Percentiles rank a stretch among this genome's conserved stretches.
Conservation (phyloP, 1,284 basidiomycete genomes). For the Cryptococcus hybrid region DNA sequence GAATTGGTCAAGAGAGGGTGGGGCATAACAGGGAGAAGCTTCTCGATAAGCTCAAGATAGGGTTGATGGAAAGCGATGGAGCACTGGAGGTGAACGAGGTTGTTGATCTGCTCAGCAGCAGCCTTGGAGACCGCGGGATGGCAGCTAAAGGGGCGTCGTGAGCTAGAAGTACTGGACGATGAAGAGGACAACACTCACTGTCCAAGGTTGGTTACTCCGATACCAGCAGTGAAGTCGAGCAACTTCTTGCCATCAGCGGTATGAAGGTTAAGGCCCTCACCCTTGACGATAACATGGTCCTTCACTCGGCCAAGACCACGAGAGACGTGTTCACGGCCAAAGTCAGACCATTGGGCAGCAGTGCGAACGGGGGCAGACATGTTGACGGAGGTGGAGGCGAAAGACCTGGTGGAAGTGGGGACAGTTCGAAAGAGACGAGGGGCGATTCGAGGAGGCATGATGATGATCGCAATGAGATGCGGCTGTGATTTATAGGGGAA, state of each 20-base stretch:
- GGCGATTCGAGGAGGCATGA: neutral
- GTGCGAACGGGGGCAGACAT: constrained; percentile 25
- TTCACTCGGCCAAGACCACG: constrained; percentile 40
- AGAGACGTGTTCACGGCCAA: constrained; percentile 38
- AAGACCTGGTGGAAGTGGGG: neutral
- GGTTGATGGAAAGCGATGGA: constrained; percentile 61
- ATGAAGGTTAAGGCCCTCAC: constrained; percentile 68
- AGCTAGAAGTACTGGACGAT: neutral
- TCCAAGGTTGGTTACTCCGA: constrained; percentile 50
- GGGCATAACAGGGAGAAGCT: constrained; percentile 43
- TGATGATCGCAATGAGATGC: neutral
- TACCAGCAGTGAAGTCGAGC: constrained; percentile 84
- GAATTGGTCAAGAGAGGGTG: constrained; percentile 61
- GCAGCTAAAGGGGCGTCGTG: constrained; percentile 50
- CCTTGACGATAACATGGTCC: constrained; percentile 71
- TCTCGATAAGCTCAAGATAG: constrained; percentile 66
- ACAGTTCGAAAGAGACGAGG: neutral
- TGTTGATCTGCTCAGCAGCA: constrained; percentile 78
- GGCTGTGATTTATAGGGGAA: too few relatives aligned
- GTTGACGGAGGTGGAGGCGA: constrained; percentile 3
- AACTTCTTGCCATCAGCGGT: constrained; percentile 63
- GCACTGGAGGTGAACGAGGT: constrained; percentile 72
- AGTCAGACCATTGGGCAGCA: constrained; percentile 28
- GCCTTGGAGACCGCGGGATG: constrained; percentile 82
- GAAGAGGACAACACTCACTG: constrained; percentile 23